Evolutionary conservation across 306 rosid species (phyloP).

Genomic region (Quercus mongolica): DNA sequence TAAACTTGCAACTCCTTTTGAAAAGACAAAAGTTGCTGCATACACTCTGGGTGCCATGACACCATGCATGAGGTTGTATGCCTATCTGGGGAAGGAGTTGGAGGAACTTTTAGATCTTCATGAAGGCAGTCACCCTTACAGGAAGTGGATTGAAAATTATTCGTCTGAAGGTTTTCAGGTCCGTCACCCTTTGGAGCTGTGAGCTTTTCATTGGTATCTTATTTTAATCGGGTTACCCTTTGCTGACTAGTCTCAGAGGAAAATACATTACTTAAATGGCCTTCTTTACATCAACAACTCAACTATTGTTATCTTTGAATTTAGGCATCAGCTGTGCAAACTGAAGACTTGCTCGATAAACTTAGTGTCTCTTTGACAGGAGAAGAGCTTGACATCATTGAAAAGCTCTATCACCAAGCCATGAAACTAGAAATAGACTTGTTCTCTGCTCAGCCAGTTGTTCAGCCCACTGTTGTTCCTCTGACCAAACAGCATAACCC

Average conservation of each 20-base stretch:
- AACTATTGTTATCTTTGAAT: slow-evolving; percentile 54
- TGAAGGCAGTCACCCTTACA: slow-evolving; percentile 58
- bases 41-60: slow-evolving; percentile 93
- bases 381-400: slow-evolving; percentile 93
- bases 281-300: slow-evolving; percentile 34
- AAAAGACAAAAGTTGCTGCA: slow-evolving; percentile 95
- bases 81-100: slow-evolving; percentile 77
- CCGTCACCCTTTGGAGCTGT: slow-evolving; percentile 31
- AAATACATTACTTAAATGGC: slow-evolving; percentile 34
- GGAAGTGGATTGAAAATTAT: slow-evolving; percentile 85
- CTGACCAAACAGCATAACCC: slow-evolving; percentile 67
- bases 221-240: slow-evolving; percentile 26
- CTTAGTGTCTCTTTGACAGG: slow-evolving; percentile 93
- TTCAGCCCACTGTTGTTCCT: slow-evolving; percentile 84
- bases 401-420: slow-evolving; percentile 94
- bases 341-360: slow-evolving; percentile 96
- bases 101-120: slow-evolving; percentile 42
- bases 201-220: slow-evolving; percentile 27
- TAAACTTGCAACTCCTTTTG: slow-evolving; percentile 98
- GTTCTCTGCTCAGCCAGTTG: slow-evolving; percentile 75
- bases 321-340: slow-evolving; percentile 79
- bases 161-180: slow-evolving; percentile 87
- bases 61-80: slow-evolving; percentile 97
- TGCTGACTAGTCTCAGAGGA: slow-evolving; percentile 16
- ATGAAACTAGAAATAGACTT: slow-evolving; percentile 89